Base-by-base conservation (phyloP, 2,329 filamentous ascomycete species). In the Sclerotinia spermophila region DNA sequence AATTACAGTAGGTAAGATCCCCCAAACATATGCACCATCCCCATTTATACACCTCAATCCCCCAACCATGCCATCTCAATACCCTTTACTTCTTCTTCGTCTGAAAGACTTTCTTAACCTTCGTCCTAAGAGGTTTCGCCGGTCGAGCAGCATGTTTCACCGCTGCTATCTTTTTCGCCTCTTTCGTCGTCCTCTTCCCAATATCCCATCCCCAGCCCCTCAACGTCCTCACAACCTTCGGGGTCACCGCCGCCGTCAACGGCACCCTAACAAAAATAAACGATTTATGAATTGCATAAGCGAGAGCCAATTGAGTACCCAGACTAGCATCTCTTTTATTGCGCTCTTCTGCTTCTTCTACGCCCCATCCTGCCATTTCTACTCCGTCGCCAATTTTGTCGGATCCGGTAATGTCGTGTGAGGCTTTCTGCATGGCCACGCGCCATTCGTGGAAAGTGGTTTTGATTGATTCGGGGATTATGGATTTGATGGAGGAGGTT, bases 261-360 rank as follows among this genome's bases (percentile, higher is more conserved):
- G 96, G 96, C 15, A 99, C 93, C n/a, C 96, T 89, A 75, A 98
- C 81, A 81, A 99, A 97, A 78, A 99, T 97, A 81, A 98, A 93
- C 76, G 92, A 96, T 83, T 99, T 99, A 85, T 99, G 96, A 71
- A 99, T 93, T 40, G 95, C 95, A 79, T 99, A 99, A 19, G 96
- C 96, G 64, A 99, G 86, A 24, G 93, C 94, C 42, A 99, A 84
- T 79, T 97, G 94, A 13, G 96, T 98, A 67, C 85, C 87, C 45
- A 90, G 80, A 96, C 93, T 96, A 62, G 92, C 92, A 80, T 90
- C 89, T 58, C 85, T 85, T 73, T 85, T 83, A 77, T 89, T 87
- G 75, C 83, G 83, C 78, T 86, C 82, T 74, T 90, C 84, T 1
- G 90, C 89, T 78, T 90, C 84, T 74, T 87, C 85, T 10, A 91